These are phyloP conservation scores for Hymenoscyphus occultus DNA, from an alignment of 2,329 filamentous ascomycete genomes.

Conservation along the genomic window DNA sequence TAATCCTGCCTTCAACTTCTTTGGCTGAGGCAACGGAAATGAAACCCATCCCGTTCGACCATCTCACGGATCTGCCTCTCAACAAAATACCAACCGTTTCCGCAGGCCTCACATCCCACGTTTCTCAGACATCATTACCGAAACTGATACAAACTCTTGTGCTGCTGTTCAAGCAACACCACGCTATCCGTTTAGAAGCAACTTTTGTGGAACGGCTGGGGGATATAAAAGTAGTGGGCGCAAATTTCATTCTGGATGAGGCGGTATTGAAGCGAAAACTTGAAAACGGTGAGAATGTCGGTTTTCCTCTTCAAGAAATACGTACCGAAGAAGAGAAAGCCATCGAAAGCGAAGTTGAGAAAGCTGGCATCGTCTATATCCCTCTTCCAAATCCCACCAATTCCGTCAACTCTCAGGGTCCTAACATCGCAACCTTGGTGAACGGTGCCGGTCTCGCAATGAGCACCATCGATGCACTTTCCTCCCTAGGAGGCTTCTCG, in stretches of 20 bases:
- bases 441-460: conserved; percentile 89
- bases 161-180: conserved; percentile 59
- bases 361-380: conserved; percentile 76
- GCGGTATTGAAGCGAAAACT: conserved; percentile 59
- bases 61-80: conserved; percentile 46
- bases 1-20: conserved; percentile 49
- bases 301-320: conserved; percentile 49
- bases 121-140: conserved; percentile 40
- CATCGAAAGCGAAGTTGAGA: conserved; percentile 60
- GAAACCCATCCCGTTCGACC: conserved; percentile 60
- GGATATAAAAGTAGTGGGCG: conserved; percentile 49
- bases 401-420: conserved; percentile 40
- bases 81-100: conserved; percentile 43
- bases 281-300: conserved; percentile 59
- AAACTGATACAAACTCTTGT: conserved; percentile 53
- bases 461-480: conserved; percentile 83
- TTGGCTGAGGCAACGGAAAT: conserved; percentile 44
- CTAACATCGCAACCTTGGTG: conserved; percentile 76
- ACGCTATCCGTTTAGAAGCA: conserved; percentile 60
- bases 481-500: conserved; percentile 62
- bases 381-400: conserved; percentile 43
- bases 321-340: conserved; percentile 46
- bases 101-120: conserved; percentile 46
- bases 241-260: conserved; percentile 66
- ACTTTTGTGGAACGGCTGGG: conserved; percentile 42